A percentile compares a stretch with the other conserved stretches of the same genome.
Conservation (phyloP, 2,329 filamentous ascomycete species). For the Botrytis fabae region DNA sequence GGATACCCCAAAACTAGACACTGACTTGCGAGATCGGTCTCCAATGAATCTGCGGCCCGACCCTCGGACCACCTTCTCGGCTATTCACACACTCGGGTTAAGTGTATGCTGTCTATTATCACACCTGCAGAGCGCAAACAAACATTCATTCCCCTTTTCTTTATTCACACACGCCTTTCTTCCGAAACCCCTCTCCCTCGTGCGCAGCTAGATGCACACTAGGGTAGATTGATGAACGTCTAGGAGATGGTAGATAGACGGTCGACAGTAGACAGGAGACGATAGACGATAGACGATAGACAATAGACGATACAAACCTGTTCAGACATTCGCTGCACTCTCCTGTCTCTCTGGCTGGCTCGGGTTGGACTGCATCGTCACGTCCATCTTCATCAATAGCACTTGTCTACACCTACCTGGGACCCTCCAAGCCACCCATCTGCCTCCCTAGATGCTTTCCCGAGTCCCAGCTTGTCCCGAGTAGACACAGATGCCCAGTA, state of each 20-base stretch:
- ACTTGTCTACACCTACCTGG: background rate
- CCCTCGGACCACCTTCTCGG: background rate
- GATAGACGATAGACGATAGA: background rate
- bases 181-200: background rate
- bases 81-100: background rate
- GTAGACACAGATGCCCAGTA: background rate
- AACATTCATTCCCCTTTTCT: background rate
- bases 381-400: background rate
- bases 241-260: background rate
- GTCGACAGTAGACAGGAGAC: background rate
- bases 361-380: background rate
- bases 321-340: background rate
- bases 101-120: background rate
- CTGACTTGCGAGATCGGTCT: conserved; percentile 12
- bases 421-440: background rate
- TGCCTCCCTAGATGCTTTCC: background rate
- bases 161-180: background rate
- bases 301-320: background rate
- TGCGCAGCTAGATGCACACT: background rate
- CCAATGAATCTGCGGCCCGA: background rate
- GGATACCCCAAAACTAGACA: conserved; percentile 5
- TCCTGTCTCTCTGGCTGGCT: background rate
- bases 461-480: background rate
- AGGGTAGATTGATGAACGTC: background rate
- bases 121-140: background rate